Evolutionary conservation across 1,284 basidiomycete genomes (phyloP).

Genomic region (Trichosporon sp.): DNA sequence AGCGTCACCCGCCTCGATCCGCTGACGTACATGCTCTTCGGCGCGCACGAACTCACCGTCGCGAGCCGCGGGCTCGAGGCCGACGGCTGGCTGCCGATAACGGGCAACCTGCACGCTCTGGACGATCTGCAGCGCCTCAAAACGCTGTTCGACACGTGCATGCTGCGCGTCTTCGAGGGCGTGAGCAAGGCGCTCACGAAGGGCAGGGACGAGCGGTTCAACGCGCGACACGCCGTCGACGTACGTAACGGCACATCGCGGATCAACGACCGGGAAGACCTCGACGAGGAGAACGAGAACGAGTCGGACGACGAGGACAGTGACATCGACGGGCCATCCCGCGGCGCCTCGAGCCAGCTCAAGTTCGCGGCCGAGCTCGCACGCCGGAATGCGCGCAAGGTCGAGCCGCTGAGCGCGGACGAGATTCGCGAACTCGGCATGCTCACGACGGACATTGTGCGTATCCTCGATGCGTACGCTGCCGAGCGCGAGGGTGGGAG

Average conservation of each 20-base stretch:
- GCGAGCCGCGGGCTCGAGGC: constrained; percentile 69
- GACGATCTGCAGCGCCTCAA: constrained; percentile 84
- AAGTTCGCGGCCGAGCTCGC: constrained; percentile 14
- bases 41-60: constrained; percentile 69
- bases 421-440: constrained; percentile 70
- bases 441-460: constrained; percentile 66
- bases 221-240: constrained; percentile 18
- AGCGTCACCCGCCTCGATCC: constrained; percentile 83
- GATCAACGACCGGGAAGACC: constrained; percentile 25
- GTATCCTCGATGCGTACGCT: constrained; percentile 54
- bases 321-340: constrained; percentile 38
- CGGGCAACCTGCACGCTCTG: constrained; percentile 68
- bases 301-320: constrained; percentile 59
- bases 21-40: constrained; percentile 87
- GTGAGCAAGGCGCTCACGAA: constrained; percentile 51
- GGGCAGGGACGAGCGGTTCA: constrained; percentile 30
- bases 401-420: constrained; percentile 53
- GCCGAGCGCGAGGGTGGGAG: constrained; percentile 36
- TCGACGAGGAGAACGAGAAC: constrained; percentile 49
- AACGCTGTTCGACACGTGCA: constrained; percentile 70
- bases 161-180: constrained; percentile 89
- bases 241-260: constrained; percentile 18
- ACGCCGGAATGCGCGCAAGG: constrained; percentile 18
- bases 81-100: constrained; percentile 85
- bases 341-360: background rate